Base-by-base conservation (phyloP, 306 rosid genomes). In the Cucumis melo region DNA sequence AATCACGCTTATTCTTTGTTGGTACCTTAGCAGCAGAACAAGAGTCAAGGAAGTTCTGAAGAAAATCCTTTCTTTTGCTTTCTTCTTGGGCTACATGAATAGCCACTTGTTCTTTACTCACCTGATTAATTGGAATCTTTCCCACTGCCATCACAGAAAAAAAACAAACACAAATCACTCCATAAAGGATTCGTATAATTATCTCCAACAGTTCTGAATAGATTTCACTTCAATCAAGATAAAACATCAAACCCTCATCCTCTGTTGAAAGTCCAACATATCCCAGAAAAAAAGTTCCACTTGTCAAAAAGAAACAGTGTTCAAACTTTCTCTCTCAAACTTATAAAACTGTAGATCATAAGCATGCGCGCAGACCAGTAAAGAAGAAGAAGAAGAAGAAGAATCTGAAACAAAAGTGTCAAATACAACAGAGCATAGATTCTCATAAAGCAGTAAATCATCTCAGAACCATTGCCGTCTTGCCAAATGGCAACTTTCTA, bases 111-210 rank as follows among this genome's bases (percentile, higher is more conserved):
- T 83, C 83, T 67, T 82, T 59, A 82, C 85, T 91, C 81, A 93
- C 97, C 84, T 91, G 97, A 24, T 64, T 84, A 81, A 83, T 84
- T 29, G 97, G 95, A 66, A 93, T 75, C 89, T 86, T 83, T 88
- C 98, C 98, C 84, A 91, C 98, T 92, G 71, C 21, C 64, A 79
- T 81, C 34, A 61, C 65, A 80, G 10, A 80, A 27, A 27, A 27
- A 3, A 27, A 73, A 34, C 74, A 76, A 46, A 50, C 60, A 17
- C 27, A 73, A 2, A 50, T 53, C 55, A 70, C 76, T 71, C 27
- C 1, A 65, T 70, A 8, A 51, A 5, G 7, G 56, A 51, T 51
- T 51, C 56, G n/a, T n/a, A 44, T 27, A 44, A 44, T 23, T 68
- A 68, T n/a, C 16, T 16, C 19, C 14, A 27, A 23, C 58, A 48